Base-by-base conservation (phyloP, 768 basidiomycete species). In the Lentinula lateritia region DNA sequence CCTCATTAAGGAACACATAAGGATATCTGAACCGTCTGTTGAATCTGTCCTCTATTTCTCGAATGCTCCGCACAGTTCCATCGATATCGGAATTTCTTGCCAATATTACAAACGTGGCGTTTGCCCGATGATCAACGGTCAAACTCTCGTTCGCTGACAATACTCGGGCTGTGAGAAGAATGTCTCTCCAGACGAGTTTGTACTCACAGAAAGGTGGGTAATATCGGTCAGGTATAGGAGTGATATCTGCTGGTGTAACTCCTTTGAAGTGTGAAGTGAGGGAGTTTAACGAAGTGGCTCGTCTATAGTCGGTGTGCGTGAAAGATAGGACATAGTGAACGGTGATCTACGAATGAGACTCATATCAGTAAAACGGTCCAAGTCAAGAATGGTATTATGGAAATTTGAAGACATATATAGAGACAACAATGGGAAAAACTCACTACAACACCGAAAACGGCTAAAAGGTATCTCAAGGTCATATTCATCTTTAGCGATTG, bases 1-100 rank as follows among this genome's bases (percentile, higher is more conserved):
- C 83, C 48, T 97, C 93, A 70, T 96, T 96, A 61, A 98, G 76
- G 74, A 97, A 90, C 32, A 93, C 87, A 72, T 92, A 96, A 2
- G 93, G 92, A 68, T 97, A 96, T 32, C 81, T 79, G 66, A 84
- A 90, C 62, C 80, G 83, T 50, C 78, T 75, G 74, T 97, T 97
- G 76, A 95, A 95, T 46, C 86, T 75, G 65, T 89, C 85, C 74
- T 96, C 94, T 64, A 93, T 75, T 72, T 89, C 83, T 64, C 83
- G 82, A 65, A 94, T 84, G 63, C 86, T 88, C 43, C 75, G 74
- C 59, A 89, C 74, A 45, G 87, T 82, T 16, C 80, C 79, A 23
- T 79, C 66, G 10, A 88, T 65, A 62, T 92, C 89, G 41, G 74
- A 73, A 68, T 92, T 91, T 45, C 88, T 79, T 38, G 83, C 88